Evolutionary conservation across 2,329 filamentous ascomycete genomes (phyloP).

Genomic region (Cladosporium velox): DNA sequence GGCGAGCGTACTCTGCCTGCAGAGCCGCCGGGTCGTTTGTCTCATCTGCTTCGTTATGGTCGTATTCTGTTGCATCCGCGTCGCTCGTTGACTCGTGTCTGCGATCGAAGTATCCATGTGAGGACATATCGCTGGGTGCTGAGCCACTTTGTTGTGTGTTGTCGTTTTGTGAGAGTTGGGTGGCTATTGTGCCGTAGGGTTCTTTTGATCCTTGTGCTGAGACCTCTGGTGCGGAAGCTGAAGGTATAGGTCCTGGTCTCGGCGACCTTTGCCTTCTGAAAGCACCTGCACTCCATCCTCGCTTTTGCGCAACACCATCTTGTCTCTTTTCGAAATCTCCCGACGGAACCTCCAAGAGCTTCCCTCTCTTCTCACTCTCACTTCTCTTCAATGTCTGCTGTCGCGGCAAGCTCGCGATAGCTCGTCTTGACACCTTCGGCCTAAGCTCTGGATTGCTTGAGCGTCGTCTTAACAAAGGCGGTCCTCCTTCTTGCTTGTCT

Average conservation of each 20-base stretch:
- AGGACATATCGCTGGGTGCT: slow-evolving; percentile 10
- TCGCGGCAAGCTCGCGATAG: slow-evolving; percentile 77
- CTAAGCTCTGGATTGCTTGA: slow-evolving; percentile 18
- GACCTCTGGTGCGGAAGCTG: slow-evolving; percentile 43
- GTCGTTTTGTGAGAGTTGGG: not conserved
- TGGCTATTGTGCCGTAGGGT: slow-evolving; percentile 10
- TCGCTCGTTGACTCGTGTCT: slow-evolving; percentile 23
- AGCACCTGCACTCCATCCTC: slow-evolving; percentile 42
- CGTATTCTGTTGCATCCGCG: slow-evolving; percentile 27
- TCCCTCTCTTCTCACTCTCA: slow-evolving; percentile 66
- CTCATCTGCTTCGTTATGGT: slow-evolving; percentile 37
- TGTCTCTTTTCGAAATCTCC: slow-evolving; percentile 70
- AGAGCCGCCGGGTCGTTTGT: slow-evolving; percentile 62
- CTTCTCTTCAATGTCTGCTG: slow-evolving; percentile 79
- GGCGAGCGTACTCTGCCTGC: slow-evolving; percentile 74
- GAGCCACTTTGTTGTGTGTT: not conserved
- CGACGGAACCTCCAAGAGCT: slow-evolving; percentile 66
- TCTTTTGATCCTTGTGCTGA: slow-evolving; percentile 17
- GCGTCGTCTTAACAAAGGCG: slow-evolving; percentile 13
- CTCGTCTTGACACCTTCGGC: slow-evolving; percentile 49
- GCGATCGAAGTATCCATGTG: slow-evolving; percentile 10
- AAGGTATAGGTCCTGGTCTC: slow-evolving; percentile 39
- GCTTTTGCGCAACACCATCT: slow-evolving; percentile 61
- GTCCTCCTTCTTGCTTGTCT: slow-evolving; percentile 8
- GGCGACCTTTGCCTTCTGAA: slow-evolving; percentile 48